These are phyloP conservation scores for Hymenoscyphus occultus DNA, from an alignment of 2,329 filamentous ascomycete species.

Conservation along the genomic window DNA sequence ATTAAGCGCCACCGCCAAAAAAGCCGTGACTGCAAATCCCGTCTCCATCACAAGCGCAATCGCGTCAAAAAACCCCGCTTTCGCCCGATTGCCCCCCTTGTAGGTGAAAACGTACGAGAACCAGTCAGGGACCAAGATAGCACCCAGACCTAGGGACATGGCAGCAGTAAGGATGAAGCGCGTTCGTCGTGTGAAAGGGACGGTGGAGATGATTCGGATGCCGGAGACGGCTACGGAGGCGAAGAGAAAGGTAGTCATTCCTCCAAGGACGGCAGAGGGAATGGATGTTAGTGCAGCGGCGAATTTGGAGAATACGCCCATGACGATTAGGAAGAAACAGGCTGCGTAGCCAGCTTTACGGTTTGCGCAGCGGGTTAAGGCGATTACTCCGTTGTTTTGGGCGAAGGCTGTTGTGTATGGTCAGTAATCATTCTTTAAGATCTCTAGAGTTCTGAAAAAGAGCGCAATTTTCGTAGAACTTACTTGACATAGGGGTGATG, in stretches of 20 bases:
- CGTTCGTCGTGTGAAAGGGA: conserved; percentile 74
- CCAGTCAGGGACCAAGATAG: conserved; percentile 64
- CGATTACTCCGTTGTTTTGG: conserved; percentile 83
- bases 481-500: conserved; percentile 63
- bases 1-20: conserved; percentile 72
- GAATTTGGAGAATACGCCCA: conserved; percentile 82
- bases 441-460: neutral
- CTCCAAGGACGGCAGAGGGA: conserved; percentile 62
- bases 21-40: conserved; percentile 71
- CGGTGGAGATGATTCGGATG: conserved; percentile 68
- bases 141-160: conserved; percentile 69
- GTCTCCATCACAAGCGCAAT: conserved; percentile 72
- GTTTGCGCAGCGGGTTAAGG: conserved; percentile 77
- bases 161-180: conserved; percentile 78
- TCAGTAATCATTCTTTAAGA: neutral
- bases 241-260: conserved; percentile 81
- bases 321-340: conserved; percentile 73
- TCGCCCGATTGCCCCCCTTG: conserved; percentile 60
- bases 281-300: conserved; percentile 76
- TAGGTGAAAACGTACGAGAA: conserved; percentile 73
- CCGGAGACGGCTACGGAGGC: conserved; percentile 73
- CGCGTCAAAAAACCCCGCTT: conserved; percentile 73
- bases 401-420: conserved; percentile 60
- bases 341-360: conserved; percentile 76
- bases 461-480: neutral